These are phyloP conservation scores for Coleophoma cylindrospora DNA, from an alignment of 2,329 filamentous ascomycete genomes.

Conservation along the genomic window DNA sequence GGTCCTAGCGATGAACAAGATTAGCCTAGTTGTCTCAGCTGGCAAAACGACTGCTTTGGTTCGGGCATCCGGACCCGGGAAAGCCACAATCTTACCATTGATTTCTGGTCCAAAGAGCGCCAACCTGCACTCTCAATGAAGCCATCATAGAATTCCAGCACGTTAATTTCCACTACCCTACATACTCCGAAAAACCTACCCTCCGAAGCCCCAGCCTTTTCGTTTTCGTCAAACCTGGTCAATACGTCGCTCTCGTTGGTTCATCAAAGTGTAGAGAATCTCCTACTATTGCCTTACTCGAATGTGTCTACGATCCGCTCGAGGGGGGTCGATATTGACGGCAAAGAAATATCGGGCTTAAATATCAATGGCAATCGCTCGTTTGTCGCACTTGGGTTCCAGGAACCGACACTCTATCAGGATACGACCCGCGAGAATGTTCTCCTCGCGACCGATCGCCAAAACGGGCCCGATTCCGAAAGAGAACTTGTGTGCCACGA, in stretches of 20 bases:
- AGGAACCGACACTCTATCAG: conserved; percentile 68
- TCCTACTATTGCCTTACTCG: conserved; percentile 84
- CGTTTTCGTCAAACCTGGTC: conserved; percentile 70
- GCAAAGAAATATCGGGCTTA: conserved; percentile 68
- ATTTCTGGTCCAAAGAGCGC: conserved; percentile 69
- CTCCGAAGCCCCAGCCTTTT: conserved; percentile 75
- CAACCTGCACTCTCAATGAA: conserved; percentile 55
- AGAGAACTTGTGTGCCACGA: conserved; percentile 38
- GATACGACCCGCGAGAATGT: conserved; percentile 64
- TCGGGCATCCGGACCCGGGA: conserved; percentile 81
- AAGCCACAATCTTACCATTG: conserved; percentile 64
- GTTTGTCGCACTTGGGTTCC: conserved; percentile 62
- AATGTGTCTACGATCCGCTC: conserved; percentile 86
- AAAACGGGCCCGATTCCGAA: conserved; percentile 34
- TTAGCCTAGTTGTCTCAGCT: conserved; percentile 71
- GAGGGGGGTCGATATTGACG: conserved; percentile 77
- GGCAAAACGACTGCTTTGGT: conserved; percentile 92
- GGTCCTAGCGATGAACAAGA: conserved; percentile 77
- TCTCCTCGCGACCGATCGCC: conserved; percentile 47
- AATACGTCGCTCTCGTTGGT: conserved; percentile 88
- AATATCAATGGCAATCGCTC: conserved; percentile 76
- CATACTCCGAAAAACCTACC: conserved; percentile 81
- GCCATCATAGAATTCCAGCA: conserved; percentile 83
- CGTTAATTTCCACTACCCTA: conserved; percentile 93
- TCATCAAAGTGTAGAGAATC: conserved; percentile 91